A percentile compares a stretch with the other conserved stretches of the same genome.
phyloP scores from a whole-genome alignment of 2,329 filamentous ascomycete species.

The Aspergillus sp. region DNA sequence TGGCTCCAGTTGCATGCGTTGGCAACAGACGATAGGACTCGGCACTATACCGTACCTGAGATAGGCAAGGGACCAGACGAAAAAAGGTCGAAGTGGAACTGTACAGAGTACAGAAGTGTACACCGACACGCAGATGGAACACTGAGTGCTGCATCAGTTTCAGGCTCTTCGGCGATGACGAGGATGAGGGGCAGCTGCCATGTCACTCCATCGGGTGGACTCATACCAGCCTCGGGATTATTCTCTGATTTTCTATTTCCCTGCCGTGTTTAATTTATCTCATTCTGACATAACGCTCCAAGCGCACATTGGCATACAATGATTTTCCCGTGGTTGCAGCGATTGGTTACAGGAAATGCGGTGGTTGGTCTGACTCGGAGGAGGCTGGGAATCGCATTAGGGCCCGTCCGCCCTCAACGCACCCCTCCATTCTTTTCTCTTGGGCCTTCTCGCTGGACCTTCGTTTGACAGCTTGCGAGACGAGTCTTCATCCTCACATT shows the following conservation, averaged over 20 bases:
- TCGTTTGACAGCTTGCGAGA: neutral
- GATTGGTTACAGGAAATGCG: conserved; percentile 29
- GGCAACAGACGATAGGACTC: neutral
- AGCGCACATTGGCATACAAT: too few relatives aligned
- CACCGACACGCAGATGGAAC: neutral
- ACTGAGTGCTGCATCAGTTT: neutral
- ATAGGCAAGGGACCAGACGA: too few relatives aligned
- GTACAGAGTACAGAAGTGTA: too few relatives aligned
- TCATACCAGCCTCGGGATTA: too few relatives aligned
- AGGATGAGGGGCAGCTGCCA: neutral
- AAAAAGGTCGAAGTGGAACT: too few relatives aligned
- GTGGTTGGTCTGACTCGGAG: conserved; percentile 12
- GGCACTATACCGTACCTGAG: too few relatives aligned
- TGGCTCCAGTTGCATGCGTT: neutral
- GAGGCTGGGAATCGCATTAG: neutral
- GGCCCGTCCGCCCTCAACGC: neutral
- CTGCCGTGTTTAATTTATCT: too few relatives aligned
- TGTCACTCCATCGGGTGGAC: too few relatives aligned
- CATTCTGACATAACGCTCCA: too few relatives aligned
- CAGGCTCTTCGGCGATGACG: neutral
- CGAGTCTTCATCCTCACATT: neutral
- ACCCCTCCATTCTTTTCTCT: neutral
- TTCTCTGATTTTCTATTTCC: too few relatives aligned
- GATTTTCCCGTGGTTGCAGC: neutral
- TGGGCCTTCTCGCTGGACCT: neutral